These are phyloP conservation scores for Saccharomyces hybrid DNA, from an alignment of 1,139 yeast species.

Conservation along the genomic window DNA sequence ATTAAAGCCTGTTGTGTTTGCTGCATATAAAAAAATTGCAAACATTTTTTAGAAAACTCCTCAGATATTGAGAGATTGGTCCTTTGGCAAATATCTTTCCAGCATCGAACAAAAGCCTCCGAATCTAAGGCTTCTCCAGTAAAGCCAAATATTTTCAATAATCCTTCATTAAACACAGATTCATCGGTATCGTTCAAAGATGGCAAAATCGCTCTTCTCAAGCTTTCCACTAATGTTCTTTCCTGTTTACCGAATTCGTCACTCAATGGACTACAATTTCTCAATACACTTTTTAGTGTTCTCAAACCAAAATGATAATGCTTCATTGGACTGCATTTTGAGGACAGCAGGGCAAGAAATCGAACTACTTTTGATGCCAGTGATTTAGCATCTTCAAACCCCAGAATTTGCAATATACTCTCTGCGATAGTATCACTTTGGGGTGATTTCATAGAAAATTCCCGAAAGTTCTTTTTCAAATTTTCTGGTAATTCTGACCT, in stretches of 20 bases:
- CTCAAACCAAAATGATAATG: constrained; percentile 89
- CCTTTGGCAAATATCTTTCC: constrained; percentile 1
- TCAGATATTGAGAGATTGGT: constrained; percentile 23
- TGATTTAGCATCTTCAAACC: constrained; percentile 46
- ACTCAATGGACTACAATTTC: background rate
- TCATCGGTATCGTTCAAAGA: background rate
- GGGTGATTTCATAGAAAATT: constrained; percentile 68
- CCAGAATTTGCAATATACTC: constrained; percentile 65
- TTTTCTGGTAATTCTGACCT: constrained; percentile 81
- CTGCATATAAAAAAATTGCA: constrained; percentile 59
- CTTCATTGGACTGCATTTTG: constrained; percentile 42
- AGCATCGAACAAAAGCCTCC: background rate
- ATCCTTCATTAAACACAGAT: background rate
- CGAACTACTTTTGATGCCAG: constrained; percentile 50
- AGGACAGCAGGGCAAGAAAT: constrained; percentile 43
- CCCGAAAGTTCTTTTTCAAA: constrained; percentile 68
- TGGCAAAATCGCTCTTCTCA: background rate
- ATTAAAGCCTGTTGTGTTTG: constrained; percentile 73
- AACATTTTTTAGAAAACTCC: constrained; percentile 48
- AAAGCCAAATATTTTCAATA: background rate
- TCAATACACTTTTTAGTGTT: background rate
- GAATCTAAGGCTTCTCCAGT: background rate
- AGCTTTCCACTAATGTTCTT: background rate
- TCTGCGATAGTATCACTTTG: constrained; percentile 66
- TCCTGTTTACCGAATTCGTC: background rate